phyloP scores from a whole-genome alignment of 495 filamentous ascomycete species.

The Penicillium goetzii region DNA sequence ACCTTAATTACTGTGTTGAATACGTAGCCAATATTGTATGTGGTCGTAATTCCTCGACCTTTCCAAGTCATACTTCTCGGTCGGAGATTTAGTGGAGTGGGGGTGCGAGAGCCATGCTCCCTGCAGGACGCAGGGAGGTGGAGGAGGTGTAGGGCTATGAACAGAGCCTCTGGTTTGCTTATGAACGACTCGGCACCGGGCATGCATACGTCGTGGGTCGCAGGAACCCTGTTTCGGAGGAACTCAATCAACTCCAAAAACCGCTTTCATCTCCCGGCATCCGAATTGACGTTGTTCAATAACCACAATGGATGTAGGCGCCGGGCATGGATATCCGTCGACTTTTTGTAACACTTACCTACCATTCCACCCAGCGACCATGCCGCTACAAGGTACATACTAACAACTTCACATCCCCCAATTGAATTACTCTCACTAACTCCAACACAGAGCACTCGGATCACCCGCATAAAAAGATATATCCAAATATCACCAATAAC shows the following conservation, averaged over 20 bases:
- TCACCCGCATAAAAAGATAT: neutral
- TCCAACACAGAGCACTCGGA: neutral
- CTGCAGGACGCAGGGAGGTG: too few relatives aligned
- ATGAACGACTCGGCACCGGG: neutral
- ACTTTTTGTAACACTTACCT: neutral
- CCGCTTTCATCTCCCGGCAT: neutral
- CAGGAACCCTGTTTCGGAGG: neutral
- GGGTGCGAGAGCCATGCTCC: neutral
- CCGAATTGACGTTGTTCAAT: neutral
- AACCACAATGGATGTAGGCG: neutral
- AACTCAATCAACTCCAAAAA: neutral
- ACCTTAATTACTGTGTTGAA: too few relatives aligned
- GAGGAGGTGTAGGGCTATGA: neutral
- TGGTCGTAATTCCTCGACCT: too few relatives aligned
- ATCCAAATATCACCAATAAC: constrained; percentile 5
- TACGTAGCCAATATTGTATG: too few relatives aligned
- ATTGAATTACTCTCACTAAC: neutral
- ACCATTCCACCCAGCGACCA: neutral
- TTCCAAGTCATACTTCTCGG: neutral
- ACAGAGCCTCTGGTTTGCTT: neutral
- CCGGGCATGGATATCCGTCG: neutral
- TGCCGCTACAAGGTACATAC: neutral
- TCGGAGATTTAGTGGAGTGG: neutral
- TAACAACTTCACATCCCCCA: neutral
- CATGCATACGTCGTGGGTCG: neutral